A percentile compares a stretch with the other conserved stretches of the same genome.
Conservation (phyloP, 2,329 filamentous ascomycete genomes). For the Penicillium griseofulvum region DNA sequence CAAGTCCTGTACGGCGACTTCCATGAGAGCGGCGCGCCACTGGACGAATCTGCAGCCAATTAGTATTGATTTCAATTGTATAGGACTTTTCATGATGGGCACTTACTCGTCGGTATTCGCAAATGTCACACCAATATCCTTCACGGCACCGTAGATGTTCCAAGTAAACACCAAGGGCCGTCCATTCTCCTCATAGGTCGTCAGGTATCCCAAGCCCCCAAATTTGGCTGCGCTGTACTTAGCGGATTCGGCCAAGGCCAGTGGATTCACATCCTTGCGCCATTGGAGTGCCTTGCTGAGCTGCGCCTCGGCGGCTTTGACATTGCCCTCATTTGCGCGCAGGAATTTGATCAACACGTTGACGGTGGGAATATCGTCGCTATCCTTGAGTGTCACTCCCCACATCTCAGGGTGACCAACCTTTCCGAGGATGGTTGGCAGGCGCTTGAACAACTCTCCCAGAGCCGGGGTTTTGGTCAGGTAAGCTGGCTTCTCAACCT, state of each 20-base stretch:
- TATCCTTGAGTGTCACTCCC: slow-evolving; percentile 65
- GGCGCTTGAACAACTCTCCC: slow-evolving; percentile 55
- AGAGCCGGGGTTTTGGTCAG: slow-evolving; percentile 46
- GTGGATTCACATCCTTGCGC: slow-evolving; percentile 73
- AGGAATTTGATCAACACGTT: slow-evolving; percentile 92
- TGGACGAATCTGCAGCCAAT: slow-evolving; percentile 67
- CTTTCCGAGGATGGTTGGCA: slow-evolving; percentile 58
- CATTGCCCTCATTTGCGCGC: slow-evolving; percentile 78
- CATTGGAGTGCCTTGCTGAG: slow-evolving; percentile 76
- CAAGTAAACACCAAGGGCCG: slow-evolving; percentile 70
- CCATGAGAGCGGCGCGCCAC: slow-evolving; percentile 90
- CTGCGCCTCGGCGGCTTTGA: slow-evolving; percentile 72
- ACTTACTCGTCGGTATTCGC: slow-evolving; percentile 74
- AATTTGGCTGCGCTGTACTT: slow-evolving; percentile 69
- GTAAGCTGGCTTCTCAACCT: slow-evolving; percentile 34
- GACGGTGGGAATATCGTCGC: slow-evolving; percentile 67
- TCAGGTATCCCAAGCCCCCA: slow-evolving; percentile 75
- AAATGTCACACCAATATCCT: slow-evolving; percentile 77
- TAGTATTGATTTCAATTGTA: not conserved
- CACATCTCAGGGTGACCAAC: slow-evolving; percentile 76
- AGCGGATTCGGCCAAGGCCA: slow-evolving; percentile 61
- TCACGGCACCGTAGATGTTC: slow-evolving; percentile 89
- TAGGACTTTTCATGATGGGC: not conserved
- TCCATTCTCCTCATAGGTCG: slow-evolving; percentile 60
- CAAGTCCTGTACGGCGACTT: slow-evolving; percentile 74